Percentiles rank a stretch among this genome's conserved stretches.
Conservation (phyloP, 2,329 filamentous ascomycete genomes). For the Sporothrix euskadiensis region DNA sequence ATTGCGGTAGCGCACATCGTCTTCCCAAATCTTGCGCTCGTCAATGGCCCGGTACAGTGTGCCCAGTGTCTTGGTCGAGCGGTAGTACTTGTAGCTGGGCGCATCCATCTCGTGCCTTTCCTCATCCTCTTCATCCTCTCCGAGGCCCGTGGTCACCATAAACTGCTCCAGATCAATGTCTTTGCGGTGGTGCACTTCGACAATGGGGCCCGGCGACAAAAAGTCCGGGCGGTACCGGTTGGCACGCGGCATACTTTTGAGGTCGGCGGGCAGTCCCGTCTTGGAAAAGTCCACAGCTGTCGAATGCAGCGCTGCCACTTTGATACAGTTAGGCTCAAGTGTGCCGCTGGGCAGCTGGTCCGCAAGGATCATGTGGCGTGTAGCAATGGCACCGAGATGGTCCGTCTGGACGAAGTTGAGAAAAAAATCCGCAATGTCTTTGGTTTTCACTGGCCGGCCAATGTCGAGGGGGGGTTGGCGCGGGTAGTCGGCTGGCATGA, state of each 20-base stretch:
- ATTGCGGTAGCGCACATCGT: conserved; percentile 45
- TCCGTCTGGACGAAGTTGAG: conserved; percentile 73
- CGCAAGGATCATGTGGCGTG: conserved; percentile 62
- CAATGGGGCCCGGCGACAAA: conserved; percentile 49
- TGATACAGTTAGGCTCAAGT: conserved; percentile 50
- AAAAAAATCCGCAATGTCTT: conserved; percentile 79
- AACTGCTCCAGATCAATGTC: conserved; percentile 45
- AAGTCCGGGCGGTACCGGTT: conserved; percentile 55
- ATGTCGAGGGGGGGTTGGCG: conserved; percentile 58
- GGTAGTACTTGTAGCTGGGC: conserved; percentile 59
- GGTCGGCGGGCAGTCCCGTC: conserved; percentile 62
- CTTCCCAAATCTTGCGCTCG: conserved; percentile 64
- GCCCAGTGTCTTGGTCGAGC: conserved; percentile 68
- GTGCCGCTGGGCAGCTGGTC: conserved; percentile 59
- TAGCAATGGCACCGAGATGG: conserved; percentile 65
- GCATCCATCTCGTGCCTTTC: conserved; percentile 48
- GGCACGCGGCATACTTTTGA: conserved; percentile 46
- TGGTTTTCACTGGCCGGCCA: conserved; percentile 55
- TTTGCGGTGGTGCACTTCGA: conserved; percentile 48
- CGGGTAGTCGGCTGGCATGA: conserved; percentile 69
- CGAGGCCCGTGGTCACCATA: conserved; percentile 41
- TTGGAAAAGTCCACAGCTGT: conserved; percentile 76
- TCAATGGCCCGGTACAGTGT: conserved; percentile 71
- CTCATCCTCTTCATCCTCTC: conserved; percentile 51
- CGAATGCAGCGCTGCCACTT: conserved; percentile 65